These are phyloP conservation scores for Alloascoidea hylecoeti DNA, from an alignment of 805 yeast genomes.

Conservation along the genomic window DNA sequence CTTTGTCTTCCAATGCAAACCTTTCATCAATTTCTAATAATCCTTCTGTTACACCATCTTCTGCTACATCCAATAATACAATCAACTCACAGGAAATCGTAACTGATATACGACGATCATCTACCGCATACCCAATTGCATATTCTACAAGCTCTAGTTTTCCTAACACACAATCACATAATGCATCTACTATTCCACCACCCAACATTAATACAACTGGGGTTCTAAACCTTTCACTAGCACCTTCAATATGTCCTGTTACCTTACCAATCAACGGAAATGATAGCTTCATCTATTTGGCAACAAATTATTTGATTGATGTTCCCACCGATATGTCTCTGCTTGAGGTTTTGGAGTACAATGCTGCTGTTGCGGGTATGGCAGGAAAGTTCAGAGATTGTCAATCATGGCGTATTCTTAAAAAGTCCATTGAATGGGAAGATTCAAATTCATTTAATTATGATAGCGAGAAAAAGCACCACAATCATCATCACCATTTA, in stretches of 20 bases:
- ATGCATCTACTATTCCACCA: neutral
- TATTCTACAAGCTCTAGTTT: neutral
- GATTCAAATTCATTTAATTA: constrained; percentile 2
- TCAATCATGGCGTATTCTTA: constrained; percentile 49
- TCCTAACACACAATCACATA: neutral
- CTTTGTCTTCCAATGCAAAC: neutral
- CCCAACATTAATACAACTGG: constrained; percentile 7
- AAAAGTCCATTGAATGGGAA: constrained; percentile 29
- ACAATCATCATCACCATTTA: no score
- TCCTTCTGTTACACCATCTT: neutral
- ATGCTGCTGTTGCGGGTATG: constrained; percentile 39
- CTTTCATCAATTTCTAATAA: neutral
- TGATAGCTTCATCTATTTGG: constrained; percentile 29
- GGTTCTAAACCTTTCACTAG: constrained; percentile 6
- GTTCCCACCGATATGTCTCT: constrained; percentile 34
- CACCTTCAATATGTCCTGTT: constrained; percentile 25
- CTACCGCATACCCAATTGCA: neutral
- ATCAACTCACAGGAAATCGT: neutral
- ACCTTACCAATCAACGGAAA: constrained; percentile 27
- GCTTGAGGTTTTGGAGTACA: constrained; percentile 39
- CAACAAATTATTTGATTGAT: constrained; percentile 31
- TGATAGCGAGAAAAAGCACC: constrained; percentile 3
- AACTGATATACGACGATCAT: neutral
- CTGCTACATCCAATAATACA: neutral
- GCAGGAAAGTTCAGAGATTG: constrained; percentile 38